These are phyloP conservation scores for Beauveria scarabaeidicola DNA, from an alignment of 2,329 filamentous ascomycete species.

Conservation along the genomic window DNA sequence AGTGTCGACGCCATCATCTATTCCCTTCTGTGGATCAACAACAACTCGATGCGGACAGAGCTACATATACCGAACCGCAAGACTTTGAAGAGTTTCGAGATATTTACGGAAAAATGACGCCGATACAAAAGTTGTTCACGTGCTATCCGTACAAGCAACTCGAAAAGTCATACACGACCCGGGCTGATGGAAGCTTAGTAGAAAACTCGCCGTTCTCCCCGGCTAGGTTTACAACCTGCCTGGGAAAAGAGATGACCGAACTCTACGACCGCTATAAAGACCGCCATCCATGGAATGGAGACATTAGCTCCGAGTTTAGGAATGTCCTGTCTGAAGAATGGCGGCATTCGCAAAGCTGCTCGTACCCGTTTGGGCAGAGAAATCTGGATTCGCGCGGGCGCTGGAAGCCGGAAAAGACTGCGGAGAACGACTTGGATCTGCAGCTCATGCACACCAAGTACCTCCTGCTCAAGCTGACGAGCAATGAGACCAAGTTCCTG, in stretches of 20 bases:
- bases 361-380: not conserved
- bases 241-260: not conserved
- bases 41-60: conserved; percentile 25
- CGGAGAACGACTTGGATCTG: not conserved
- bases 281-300: not conserved
- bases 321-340: not conserved
- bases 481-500: conserved; percentile 52
- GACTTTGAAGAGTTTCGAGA: conserved; percentile 19
- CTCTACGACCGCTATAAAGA: not conserved
- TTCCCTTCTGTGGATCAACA: not conserved
- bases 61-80: conserved; percentile 26
- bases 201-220: not conserved
- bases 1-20: not conserved
- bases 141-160: not conserved
- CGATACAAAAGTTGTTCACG: conserved; percentile 22
- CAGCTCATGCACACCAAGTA: conserved; percentile 30
- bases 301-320: not conserved
- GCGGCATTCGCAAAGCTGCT: no score
- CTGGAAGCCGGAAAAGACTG: not conserved
- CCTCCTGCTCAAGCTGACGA: conserved; percentile 42
- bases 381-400: not conserved
- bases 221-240: not conserved
- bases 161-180: not conserved
- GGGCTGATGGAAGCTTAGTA: no score
- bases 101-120: conserved; percentile 21